These are phyloP conservation scores for Cyclostephanos tholiformis DNA, from an alignment of 108 stramenopile genomes.

Conservation along the genomic window DNA sequence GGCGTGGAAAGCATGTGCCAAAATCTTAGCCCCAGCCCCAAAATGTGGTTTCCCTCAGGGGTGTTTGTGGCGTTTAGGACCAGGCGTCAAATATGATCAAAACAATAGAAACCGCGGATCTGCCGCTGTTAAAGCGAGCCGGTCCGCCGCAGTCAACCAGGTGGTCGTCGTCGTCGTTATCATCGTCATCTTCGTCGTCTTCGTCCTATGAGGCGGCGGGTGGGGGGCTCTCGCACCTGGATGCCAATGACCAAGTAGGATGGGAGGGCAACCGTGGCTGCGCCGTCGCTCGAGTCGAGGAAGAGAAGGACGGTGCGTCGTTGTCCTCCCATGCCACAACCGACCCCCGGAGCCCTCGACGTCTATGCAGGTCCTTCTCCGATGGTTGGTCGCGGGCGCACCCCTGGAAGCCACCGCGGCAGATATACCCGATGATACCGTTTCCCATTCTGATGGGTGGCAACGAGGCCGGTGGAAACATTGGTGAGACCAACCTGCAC, in stretches of 20 bases:
- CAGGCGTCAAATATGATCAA: not conserved
- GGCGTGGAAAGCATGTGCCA: no score
- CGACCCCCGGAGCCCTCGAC: not conserved
- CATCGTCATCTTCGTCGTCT: no score
- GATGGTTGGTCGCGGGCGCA: not conserved
- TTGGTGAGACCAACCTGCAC: not conserved
- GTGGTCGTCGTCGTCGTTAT: not conserved
- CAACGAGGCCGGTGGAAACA: not conserved
- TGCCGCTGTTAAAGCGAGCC: not conserved
- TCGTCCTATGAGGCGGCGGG: not conserved
- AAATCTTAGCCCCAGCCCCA: no score
- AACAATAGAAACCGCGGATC: not conserved
- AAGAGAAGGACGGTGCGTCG: not conserved
- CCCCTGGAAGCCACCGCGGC: not conserved
- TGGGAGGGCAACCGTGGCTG: not conserved
- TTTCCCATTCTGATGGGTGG: not conserved
- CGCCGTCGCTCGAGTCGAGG: not conserved
- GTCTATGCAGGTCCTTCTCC: not conserved
- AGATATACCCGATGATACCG: not conserved
- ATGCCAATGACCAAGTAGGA: not conserved
- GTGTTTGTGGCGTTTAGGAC: not conserved
- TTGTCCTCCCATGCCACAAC: not conserved
- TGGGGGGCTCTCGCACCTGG: not conserved
- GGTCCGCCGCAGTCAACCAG: not conserved
- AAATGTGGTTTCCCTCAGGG: not conserved